These are phyloP conservation scores for Magnaporthiopsis incrustans DNA, from an alignment of 2,329 filamentous ascomycete genomes.

Conservation along the genomic window DNA sequence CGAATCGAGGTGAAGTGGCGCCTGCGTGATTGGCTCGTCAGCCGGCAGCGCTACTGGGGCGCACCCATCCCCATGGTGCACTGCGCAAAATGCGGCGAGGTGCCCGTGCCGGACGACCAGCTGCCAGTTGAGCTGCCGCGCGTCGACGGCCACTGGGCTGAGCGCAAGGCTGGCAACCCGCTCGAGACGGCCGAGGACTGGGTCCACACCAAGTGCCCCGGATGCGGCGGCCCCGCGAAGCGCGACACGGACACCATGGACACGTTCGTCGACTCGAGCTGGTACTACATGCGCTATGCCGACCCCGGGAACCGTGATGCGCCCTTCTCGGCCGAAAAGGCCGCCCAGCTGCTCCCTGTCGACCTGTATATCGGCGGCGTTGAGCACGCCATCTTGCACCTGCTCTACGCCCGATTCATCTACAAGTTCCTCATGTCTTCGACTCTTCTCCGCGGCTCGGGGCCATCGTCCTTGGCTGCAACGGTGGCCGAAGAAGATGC, in stretches of 20 bases:
- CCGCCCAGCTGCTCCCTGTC: constrained; percentile 57
- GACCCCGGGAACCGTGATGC: constrained; percentile 57
- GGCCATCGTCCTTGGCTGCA: neutral
- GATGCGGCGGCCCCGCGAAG: constrained; percentile 61
- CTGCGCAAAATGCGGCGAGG: constrained; percentile 66
- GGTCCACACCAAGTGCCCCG: constrained; percentile 68
- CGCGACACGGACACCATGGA: constrained; percentile 94
- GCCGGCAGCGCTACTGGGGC: constrained; percentile 89
- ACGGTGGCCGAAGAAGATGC: too few species aligned
- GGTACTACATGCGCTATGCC: constrained; percentile 80
- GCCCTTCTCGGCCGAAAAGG: constrained; percentile 54
- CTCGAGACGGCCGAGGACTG: constrained; percentile 65
- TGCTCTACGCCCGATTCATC: constrained; percentile 83
- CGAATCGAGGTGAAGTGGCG: constrained; percentile 66
- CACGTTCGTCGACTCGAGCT: constrained; percentile 91
- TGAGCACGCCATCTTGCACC: constrained; percentile 83
- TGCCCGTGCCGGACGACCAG: constrained; percentile 68
- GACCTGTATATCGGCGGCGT: constrained; percentile 86
- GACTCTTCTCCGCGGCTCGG: constrained; percentile 24
- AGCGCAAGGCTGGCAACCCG: constrained; percentile 66
- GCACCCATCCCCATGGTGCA: constrained; percentile 85
- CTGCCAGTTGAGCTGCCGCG: constrained; percentile 70
- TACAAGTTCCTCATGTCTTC: constrained; percentile 72
- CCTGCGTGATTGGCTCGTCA: constrained; percentile 82
- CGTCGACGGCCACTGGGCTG: constrained; percentile 59